Evolutionary conservation across 1,284 basidiomycete species (phyloP).

Genomic region (Lentinula novae-zelandiae): DNA sequence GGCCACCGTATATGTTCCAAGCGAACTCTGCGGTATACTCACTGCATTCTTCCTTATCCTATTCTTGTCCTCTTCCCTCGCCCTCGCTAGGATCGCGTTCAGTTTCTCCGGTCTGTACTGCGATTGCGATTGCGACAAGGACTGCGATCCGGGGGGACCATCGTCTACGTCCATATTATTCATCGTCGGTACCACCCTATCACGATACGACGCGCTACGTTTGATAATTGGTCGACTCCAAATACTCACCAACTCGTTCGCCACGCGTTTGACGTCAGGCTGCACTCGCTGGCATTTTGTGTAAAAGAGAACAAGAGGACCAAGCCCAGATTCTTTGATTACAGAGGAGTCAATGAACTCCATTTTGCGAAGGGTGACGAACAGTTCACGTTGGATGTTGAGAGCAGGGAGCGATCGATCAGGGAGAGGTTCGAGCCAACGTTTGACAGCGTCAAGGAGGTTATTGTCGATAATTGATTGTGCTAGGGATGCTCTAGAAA

Average conservation of each 20-base stretch:
- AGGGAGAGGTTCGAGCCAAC: constrained; percentile 94
- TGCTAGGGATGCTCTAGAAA: constrained; percentile 69
- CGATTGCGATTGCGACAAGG: constrained; percentile 27
- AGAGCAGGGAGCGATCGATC: constrained; percentile 92
- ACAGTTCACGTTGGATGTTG: constrained; percentile 94
- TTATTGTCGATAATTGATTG: constrained; percentile 97
- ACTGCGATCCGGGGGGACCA: constrained; percentile 31
- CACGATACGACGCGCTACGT: constrained; percentile 81
- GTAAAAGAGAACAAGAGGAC: constrained; percentile 94
- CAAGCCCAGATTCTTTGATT: constrained; percentile 89
- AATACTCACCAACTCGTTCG: constrained; percentile 79
- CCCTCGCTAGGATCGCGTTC: constrained; percentile 67
- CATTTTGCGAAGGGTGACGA: constrained; percentile 84
- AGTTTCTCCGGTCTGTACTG: constrained; percentile 33
- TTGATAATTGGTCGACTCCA: constrained; percentile 97
- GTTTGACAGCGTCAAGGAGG: constrained; percentile 84
- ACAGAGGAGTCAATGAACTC: constrained; percentile 88
- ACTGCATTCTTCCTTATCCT: constrained; percentile 73
- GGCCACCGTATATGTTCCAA: constrained; percentile 68
- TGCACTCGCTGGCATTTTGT: constrained; percentile 91
- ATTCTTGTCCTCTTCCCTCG: constrained; percentile 63
- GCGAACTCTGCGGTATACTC: constrained; percentile 65
- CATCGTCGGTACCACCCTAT: constrained; percentile 62
- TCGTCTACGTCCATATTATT: constrained; percentile 8
- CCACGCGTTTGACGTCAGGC: constrained; percentile 74